Base-by-base conservation (phyloP, 352 stramenopile species). In the Globisporangium middletonii region DNA sequence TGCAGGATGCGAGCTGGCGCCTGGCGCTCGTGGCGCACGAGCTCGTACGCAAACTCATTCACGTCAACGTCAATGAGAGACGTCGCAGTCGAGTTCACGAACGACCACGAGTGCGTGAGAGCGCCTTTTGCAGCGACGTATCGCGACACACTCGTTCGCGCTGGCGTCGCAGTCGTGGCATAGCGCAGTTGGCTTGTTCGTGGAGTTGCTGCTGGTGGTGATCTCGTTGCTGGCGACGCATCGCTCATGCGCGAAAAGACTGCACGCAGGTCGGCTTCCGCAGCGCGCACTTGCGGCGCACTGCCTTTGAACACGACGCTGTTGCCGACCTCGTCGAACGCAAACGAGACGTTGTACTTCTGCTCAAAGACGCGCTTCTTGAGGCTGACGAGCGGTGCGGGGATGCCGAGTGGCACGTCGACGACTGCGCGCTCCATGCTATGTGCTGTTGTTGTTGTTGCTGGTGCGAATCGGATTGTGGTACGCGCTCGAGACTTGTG, bases 341-440 rank as follows among this genome's bases (percentile, higher is more conserved):
- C 2, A n/a, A 47, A 55, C n/a, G 35, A 3, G 50, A 55, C 26
- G 11, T 35, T 23, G 13, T 55, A 28, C 19, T 47, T 55, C 35
- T 12, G 12, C 50, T 55, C 50, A n/a, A 48, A 35, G 0, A 33
- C 16, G 30, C 35, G 50, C 50, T 55, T 35, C 50, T 55, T 55
- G 50, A 55, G 50, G 13, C 50, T 19, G 37, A 55, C 16, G 33
- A 46, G 28, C 9, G 27, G 13, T 9, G 30, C 3, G n/a, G 50
- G 35, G 41, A 55, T 55, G 35, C 19, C 19, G 33, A 13, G 9
- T 15, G 50, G 50, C 16, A 55, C 33, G 16, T 23, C 18, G 2
- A 55, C 50, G 7, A 47, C 37, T 26, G 50, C 35, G 16, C 45
- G 16, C 35, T 55, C 50, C 50, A 55, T 55, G 19, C 3, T 15